These are phyloP conservation scores for Jamesozyma gamospora DNA, from an alignment of 805 yeast species.

Conservation along the genomic window DNA sequence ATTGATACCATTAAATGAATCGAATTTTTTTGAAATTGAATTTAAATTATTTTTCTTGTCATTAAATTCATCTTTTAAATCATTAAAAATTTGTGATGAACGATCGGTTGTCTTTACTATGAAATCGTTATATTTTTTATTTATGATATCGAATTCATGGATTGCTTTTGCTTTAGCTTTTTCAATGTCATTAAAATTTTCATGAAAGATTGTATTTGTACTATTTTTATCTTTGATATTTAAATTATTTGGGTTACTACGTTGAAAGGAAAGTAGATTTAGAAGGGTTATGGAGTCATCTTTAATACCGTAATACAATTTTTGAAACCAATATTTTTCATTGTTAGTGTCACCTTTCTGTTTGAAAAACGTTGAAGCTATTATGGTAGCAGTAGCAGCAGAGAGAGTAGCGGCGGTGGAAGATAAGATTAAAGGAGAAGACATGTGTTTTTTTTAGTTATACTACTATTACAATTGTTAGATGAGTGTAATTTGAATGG, in stretches of 20 bases:
- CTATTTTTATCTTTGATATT: neutral
- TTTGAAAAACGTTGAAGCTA: neutral
- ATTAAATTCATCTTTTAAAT: constrained; percentile 5
- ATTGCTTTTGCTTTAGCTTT: constrained; percentile 23
- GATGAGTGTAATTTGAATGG: too few relatives aligned
- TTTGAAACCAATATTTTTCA: constrained; percentile 2
- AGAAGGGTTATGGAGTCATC: constrained; percentile 6
- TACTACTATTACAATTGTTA: too few relatives aligned
- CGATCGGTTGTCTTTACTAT: constrained; percentile 2
- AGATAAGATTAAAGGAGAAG: neutral
- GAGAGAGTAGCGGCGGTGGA: neutral
- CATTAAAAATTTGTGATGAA: too few relatives aligned
- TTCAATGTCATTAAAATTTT: constrained; percentile 23
- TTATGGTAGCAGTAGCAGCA: neutral
- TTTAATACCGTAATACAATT: constrained; percentile 8
- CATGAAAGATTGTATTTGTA: constrained; percentile 20
- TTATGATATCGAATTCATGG: constrained; percentile 22
- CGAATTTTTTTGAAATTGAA: constrained; percentile 11
- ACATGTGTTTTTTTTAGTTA: neutral
- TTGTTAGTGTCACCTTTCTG: neutral
- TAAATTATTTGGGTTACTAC: neutral
- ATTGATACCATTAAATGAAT: constrained; percentile 9
- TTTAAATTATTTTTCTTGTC: constrained; percentile 13
- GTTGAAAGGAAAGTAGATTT: neutral
- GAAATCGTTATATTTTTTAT: constrained; percentile 19